Conservation (phyloP, 2,329 filamentous ascomycete species). For the Cladophialophora immunda region DNA sequence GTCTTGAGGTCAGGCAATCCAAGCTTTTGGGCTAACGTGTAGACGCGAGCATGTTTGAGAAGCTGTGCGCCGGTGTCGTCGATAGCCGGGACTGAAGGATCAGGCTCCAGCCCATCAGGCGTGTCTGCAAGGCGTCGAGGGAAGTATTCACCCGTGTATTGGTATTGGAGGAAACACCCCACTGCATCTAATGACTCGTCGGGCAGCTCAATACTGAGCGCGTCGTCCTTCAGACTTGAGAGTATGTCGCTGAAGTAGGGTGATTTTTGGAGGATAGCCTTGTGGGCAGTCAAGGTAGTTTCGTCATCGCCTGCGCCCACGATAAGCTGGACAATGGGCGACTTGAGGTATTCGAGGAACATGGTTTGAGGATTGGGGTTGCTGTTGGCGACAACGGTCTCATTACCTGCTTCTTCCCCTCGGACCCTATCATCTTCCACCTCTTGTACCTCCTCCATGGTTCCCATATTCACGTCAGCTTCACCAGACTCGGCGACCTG, state of each 20-base stretch:
- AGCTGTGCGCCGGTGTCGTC: constrained; percentile 85
- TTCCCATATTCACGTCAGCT: constrained; percentile 44
- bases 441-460: constrained; percentile 36
- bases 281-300: constrained; percentile 78
- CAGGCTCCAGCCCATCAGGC: constrained; percentile 73
- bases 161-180: constrained; percentile 81
- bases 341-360: constrained; percentile 65
- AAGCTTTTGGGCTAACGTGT: constrained; percentile 86
- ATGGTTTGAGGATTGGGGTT: constrained; percentile 39
- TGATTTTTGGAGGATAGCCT: constrained; percentile 76
- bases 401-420: constrained; percentile 37
- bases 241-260: constrained; percentile 68
- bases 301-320: constrained; percentile 68
- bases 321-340: constrained; percentile 73
- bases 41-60: constrained; percentile 86
- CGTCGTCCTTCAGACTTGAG: constrained; percentile 20
- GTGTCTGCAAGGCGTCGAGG: constrained; percentile 67
- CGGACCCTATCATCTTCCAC: constrained; percentile 37
- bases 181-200: constrained; percentile 76
- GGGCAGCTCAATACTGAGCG: constrained; percentile 66
- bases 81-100: constrained; percentile 69
- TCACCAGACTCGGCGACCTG: constrained; percentile 35
- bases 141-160: constrained; percentile 89
- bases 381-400: constrained; percentile 23
- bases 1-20: constrained; percentile 73